These are phyloP conservation scores for Ophiosphaerella herpotricha DNA, from an alignment of 2,329 filamentous ascomycete genomes.

Conservation along the genomic window DNA sequence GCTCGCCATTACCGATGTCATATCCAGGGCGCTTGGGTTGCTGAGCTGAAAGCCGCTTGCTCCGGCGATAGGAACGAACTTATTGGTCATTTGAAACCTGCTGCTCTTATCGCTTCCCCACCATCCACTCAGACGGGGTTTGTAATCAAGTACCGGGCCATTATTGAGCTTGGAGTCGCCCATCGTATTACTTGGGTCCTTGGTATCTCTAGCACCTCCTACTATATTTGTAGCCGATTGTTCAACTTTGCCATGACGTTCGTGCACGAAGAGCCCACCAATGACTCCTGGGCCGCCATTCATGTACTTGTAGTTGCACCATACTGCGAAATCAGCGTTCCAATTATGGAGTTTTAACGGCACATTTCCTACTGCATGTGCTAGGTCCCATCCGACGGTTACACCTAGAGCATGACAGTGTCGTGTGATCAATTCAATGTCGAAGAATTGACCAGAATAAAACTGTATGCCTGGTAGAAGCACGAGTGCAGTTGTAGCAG, in stretches of 20 bases:
- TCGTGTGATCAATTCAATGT: slow-evolving; percentile 78
- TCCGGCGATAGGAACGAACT: slow-evolving; percentile 75
- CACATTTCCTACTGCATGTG: slow-evolving; percentile 85
- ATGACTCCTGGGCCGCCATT: slow-evolving; percentile 85
- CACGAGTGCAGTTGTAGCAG: slow-evolving; percentile 72
- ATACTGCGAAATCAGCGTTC: slow-evolving; percentile 88
- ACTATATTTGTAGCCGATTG: slow-evolving; percentile 1
- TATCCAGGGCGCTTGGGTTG: slow-evolving; percentile 79
- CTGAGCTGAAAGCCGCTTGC: slow-evolving; percentile 84
- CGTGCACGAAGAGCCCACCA: slow-evolving; percentile 79
- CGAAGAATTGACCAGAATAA: slow-evolving; percentile 87
- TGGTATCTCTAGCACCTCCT: too few species aligned
- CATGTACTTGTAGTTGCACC: slow-evolving; percentile 95
- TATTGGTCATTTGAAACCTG: slow-evolving; percentile 82
- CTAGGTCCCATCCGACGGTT: slow-evolving; percentile 83
- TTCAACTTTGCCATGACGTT: slow-evolving; percentile 67
- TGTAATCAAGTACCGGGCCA: slow-evolving; percentile 54
- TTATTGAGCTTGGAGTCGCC: slow-evolving; percentile 5
- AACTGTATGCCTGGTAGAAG: slow-evolving; percentile 89
- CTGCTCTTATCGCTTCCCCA: slow-evolving; percentile 80
- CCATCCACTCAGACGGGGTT: slow-evolving; percentile 77
- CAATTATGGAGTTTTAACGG: slow-evolving; percentile 80
- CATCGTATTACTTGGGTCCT: slow-evolving; percentile 23
- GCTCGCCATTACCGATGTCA: slow-evolving; percentile 73
- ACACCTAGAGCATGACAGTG: slow-evolving; percentile 75